Base-by-base conservation (phyloP, 2,329 filamentous ascomycete genomes). In the Annulohypoxylon truncatum region DNA sequence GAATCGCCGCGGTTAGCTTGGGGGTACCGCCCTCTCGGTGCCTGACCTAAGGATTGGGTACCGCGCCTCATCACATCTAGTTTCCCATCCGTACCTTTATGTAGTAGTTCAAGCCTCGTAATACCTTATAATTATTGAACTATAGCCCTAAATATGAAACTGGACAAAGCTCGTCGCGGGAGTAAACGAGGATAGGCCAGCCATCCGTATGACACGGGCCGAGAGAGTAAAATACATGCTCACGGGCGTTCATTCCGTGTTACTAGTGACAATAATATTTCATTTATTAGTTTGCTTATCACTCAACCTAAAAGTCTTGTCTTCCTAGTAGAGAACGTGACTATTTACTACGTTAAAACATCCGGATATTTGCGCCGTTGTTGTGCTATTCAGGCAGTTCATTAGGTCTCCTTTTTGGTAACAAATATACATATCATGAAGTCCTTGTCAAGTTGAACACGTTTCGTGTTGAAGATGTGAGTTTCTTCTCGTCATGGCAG, bases 41-140 rank as follows among this genome's bases (percentile, higher is more conserved):
- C 24, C 28, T 38, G 38, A 20, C 28, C 24, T 22, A 26, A 24
- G 31, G 40, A 29, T 12, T 48, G n/a, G 6, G 24, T 50, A 31
- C 22, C 28, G 31, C 28, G 42, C 44, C 24, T 48, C 44, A 8
- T 28, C 15, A 18, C 44, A 9, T 22, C n/a, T 22, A 40, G 28
- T 33, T 10, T 40, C 52, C 22, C 13, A 28, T 57, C 38, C 7
- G 31, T 20, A 52, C 24, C 29, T 51, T 29, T 4, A n/a, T 22
- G 31, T 35, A 20, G 5, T 12, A 46, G 13, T 15, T 44, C 20
- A 56, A 24, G 18, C 28, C 35, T 48, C 53, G 29, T 31, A 20
- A 31, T 33, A 42, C 50, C 61, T 62, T 62, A 62, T 65, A 64
- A 40, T 56, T 52, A 47, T 31, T 56, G 12, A 33, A 18, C 1